Evolutionary conservation across 768 basidiomycete species (phyloP).

Genomic region (Rhizopogon vesiculosus): DNA sequence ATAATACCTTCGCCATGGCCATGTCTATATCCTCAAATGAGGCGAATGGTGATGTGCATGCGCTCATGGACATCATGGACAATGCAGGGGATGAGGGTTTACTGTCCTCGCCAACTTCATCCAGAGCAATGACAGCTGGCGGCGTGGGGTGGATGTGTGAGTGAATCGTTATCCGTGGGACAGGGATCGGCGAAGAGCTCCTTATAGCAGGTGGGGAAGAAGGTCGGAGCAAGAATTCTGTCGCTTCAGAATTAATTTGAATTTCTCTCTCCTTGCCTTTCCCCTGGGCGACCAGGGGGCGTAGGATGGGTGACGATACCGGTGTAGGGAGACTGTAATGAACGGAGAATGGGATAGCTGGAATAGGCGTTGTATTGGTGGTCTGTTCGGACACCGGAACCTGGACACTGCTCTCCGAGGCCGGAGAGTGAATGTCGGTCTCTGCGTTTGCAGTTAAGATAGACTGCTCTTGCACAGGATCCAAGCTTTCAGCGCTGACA

Average conservation of each 20-base stretch:
- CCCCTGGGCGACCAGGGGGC: neutral
- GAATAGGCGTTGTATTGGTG: neutral
- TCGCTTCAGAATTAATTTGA: neutral
- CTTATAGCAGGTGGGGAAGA: neutral
- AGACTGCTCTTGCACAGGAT: neutral
- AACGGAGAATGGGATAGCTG: neutral
- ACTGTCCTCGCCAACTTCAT: neutral
- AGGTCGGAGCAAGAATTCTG: neutral
- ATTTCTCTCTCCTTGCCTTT: conserved; percentile 4
- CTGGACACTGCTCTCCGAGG: neutral
- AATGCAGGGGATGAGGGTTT: neutral
- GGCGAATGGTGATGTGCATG: conserved; percentile 12
- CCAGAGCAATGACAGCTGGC: no score
- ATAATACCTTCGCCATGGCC: neutral
- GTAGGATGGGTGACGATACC: conserved; percentile 15
- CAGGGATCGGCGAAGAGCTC: neutral
- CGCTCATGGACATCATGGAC: neutral
- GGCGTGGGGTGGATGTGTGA: neutral
- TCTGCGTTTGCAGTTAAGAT: neutral
- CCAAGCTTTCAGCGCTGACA: neutral
- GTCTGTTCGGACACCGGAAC: neutral
- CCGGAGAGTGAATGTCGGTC: neutral
- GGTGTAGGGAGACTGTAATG: conserved; percentile 18
- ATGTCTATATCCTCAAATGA: conserved; percentile 4
- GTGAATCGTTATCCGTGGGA: no score